Evolutionary conservation across 495 filamentous ascomycete genomes (phyloP).

Genomic region (Trichoderma parareesei): DNA sequence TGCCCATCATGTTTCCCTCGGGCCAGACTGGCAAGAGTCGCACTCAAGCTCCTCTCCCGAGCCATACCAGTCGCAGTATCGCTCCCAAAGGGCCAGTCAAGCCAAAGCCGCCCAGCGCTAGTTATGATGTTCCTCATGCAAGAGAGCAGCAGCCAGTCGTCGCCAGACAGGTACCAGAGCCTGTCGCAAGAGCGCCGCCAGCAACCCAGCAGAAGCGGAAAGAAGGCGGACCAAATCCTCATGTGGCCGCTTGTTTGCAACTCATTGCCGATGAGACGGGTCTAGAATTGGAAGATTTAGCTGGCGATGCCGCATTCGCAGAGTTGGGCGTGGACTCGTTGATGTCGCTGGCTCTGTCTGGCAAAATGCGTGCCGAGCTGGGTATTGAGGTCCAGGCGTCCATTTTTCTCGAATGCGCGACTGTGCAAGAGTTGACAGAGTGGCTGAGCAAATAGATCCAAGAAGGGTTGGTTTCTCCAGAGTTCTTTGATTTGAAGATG

Average conservation of each 20-base stretch:
- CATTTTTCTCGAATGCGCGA: not conserved
- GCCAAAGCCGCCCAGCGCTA: too few species aligned
- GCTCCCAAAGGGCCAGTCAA: not conserved
- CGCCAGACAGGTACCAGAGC: too few species aligned
- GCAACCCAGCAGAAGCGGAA: not conserved
- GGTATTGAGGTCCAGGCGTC: not conserved
- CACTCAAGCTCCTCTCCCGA: not conserved
- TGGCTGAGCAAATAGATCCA: not conserved
- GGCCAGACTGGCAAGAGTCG: not conserved
- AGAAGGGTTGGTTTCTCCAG: too few species aligned
- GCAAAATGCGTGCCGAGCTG: not conserved
- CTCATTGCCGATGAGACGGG: not conserved
- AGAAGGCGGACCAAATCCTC: not conserved
- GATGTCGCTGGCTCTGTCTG: not conserved
- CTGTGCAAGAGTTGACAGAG: not conserved
- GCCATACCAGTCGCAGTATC: not conserved
- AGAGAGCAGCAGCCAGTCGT: too few species aligned
- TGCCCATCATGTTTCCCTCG: not conserved
- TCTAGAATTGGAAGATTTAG: not conserved
- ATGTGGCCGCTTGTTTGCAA: not conserved
- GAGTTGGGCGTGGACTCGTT: not conserved
- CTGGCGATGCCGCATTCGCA: not conserved
- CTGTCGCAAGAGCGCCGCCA: too few species aligned
- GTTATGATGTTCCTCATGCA: too few species aligned
- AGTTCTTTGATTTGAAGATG: too few species aligned